Base-by-base conservation (phyloP, 192 early-diverging fungal species). In the Dimargaris xerosporica region DNA sequence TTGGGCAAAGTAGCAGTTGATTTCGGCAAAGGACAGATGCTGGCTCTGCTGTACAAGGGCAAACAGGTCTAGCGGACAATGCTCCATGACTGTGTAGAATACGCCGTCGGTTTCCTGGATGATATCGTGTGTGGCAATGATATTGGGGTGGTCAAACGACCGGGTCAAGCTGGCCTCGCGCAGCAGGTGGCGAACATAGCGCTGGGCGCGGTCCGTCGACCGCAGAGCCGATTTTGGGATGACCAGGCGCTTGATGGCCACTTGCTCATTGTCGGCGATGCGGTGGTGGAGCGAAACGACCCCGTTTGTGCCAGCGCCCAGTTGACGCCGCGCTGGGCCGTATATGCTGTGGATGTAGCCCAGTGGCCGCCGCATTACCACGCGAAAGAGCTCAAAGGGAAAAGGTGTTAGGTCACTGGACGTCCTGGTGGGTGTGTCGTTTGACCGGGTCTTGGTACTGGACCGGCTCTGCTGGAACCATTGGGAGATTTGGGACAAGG, bases 11-110 rank as follows among this genome's bases (percentile, higher is more conserved):
- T 85, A 81, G 64, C 90, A 89, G 47, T 85, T 81, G 62, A 90
- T 82, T 61, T 93, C 89, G 29, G 77, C 75, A 0, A 78, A 73
- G 6, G 79, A 80, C 80, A 96, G 77, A 51, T 74, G 52, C 7
- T 7, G 34, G 23, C 86, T 86, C 15, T 73, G 76, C 73, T 87
- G 85, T 12, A 98, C 93, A 0, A 84, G 72, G 0, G 77, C 78
- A 63, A 86, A 98, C 66, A 98, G 69, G 66, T 98, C 94, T 48
- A 84, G 85, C 58, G 85, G 84, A 58, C 87, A 89, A 78, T 89
- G 95, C 75, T 98, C 94, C 91, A 90, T 87, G 53, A 88, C 81
- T 69, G 85, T 77, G 66, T 83, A 88, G 54, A 80, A 82, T 28
- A 69, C 72, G 52, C 75, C 72, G 61, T 78, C 73, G 30, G 74